A percentile compares a stretch with the other conserved stretches of the same genome.
These are phyloP conservation scores for Ambrosia artemisiifolia DNA, from an alignment of 129 eudicot genomes.

Conservation along the genomic window DNA sequence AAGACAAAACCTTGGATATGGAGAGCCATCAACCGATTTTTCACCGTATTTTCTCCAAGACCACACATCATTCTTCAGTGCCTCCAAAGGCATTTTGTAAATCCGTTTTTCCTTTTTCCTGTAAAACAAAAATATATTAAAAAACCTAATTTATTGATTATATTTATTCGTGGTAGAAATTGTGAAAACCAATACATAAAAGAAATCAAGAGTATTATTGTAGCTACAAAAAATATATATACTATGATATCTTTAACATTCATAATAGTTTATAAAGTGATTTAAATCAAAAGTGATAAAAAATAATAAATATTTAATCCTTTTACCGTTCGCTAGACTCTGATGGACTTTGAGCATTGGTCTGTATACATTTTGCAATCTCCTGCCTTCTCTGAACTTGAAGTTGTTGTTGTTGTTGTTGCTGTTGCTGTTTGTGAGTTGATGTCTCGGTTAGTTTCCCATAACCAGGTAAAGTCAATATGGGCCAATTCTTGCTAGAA, in stretches of 20 bases:
- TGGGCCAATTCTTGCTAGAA: conserved; percentile 29
- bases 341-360: conserved; percentile 21
- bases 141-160: background rate
- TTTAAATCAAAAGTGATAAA: background rate
- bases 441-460: conserved; percentile 39
- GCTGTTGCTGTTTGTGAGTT: conserved; percentile 21
- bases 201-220: no score
- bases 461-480: conserved; percentile 43
- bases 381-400: conserved; percentile 27
- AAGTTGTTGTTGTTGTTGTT: background rate
- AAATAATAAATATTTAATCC: background rate
- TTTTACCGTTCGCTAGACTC: conserved; percentile 62
- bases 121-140: background rate
- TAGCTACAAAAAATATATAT: no score
- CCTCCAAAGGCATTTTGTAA: conserved; percentile 72
- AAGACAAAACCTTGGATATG: conserved; percentile 59
- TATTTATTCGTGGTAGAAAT: background rate
- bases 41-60: conserved; percentile 88
- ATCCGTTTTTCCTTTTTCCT: conserved; percentile 39
- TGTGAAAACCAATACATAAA: no score
- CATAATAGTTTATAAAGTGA: no score
- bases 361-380: conserved; percentile 17
- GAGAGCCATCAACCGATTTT: conserved; percentile 69
- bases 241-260: no score
- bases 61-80: conserved; percentile 67